Evolutionary conservation across 257 asterid genomes (phyloP).

Genomic region (Nicotiana otophora): DNA sequence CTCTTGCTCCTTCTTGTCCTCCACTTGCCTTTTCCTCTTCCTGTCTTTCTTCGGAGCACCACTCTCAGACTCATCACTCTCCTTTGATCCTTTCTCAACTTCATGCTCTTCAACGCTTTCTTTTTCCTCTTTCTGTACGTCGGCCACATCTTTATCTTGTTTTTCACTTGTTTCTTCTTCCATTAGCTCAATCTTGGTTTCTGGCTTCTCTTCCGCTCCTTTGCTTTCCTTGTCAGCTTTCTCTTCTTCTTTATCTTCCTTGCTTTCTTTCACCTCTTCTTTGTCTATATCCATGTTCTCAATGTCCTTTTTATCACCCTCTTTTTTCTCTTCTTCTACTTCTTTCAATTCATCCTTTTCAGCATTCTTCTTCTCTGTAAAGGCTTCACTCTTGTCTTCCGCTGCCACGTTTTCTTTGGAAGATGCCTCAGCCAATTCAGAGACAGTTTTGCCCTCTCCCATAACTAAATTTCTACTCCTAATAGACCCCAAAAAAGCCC

Average conservation of each 20-base stretch:
- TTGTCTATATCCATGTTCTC: constrained; percentile 8
- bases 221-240: background rate
- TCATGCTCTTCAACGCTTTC: constrained; percentile 28
- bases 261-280: background rate
- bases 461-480: constrained; percentile 15
- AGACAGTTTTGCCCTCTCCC: constrained; percentile 53
- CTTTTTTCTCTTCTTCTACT: background rate
- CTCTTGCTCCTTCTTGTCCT: constrained; percentile 44
- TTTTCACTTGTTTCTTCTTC: constrained; percentile 23
- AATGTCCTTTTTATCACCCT: constrained; percentile 7
- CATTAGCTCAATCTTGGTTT: constrained; percentile 17
- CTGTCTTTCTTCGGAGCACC: constrained; percentile 22
- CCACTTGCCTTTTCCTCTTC: constrained; percentile 35
- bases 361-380: constrained; percentile 11
- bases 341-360: background rate
- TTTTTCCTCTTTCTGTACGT: constrained; percentile 25
- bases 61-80: constrained; percentile 44
- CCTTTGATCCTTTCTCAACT: constrained; percentile 39
- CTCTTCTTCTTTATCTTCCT: background rate
- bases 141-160: constrained; percentile 19
- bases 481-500: background rate
- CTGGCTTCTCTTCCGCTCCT: constrained; percentile 13
- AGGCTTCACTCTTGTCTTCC: constrained; percentile 5
- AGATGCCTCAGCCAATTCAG: constrained; percentile 37
- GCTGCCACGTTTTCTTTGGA: constrained; percentile 27